Evolutionary conservation across 306 rosid species (phyloP), one percentile per base, ranked within the genome.

Genomic region (Alnus rubra): DNA sequence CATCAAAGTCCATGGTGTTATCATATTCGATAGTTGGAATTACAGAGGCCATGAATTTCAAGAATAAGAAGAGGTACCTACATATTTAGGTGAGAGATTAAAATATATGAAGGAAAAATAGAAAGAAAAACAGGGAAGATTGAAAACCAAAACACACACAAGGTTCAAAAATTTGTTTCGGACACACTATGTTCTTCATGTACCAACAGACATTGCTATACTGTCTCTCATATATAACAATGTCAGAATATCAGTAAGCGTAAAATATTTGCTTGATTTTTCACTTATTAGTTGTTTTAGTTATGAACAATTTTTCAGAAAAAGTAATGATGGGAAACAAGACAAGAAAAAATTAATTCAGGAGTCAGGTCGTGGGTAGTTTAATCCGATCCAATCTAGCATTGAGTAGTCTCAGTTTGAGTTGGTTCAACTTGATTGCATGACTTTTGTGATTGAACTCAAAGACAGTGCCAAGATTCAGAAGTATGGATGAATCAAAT

Each of bases 1-100:
- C 94, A 88, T 95, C 98, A 47, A 95, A 90, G 90, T 95, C 99
- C 96, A 95, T 91, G 4, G 98, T 93, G 87, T 95, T 93, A 82
- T 95, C 98, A 79, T 93, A 95, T 85, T 95, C 99, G 2, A 95
- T 95, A 3, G 98, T 95, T 13, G 99, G 99, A 79, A 95, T 95
- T 59, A 95, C 99, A 64, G 99, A 95, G 56, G 99, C 99, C 86
- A 95, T 88, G 73, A 95, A 95, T 76, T 95, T 95, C 87, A 95
- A 81, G 96, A 95, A 95, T 63, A 95, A 85, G 89, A 95, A 92
- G 45, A 95, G 87, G 86, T 95, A 95, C 97, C 98, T 95, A 73
- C 79, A 81, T 23, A 58, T 28, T 7, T 58, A 58, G 9, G 49
- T 16, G 31, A 39, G 12, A 65, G 47, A 64, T 4, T 13, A 7